Base-by-base conservation (phyloP, 306 rosid genomes). In the Canavalia gladiata region DNA sequence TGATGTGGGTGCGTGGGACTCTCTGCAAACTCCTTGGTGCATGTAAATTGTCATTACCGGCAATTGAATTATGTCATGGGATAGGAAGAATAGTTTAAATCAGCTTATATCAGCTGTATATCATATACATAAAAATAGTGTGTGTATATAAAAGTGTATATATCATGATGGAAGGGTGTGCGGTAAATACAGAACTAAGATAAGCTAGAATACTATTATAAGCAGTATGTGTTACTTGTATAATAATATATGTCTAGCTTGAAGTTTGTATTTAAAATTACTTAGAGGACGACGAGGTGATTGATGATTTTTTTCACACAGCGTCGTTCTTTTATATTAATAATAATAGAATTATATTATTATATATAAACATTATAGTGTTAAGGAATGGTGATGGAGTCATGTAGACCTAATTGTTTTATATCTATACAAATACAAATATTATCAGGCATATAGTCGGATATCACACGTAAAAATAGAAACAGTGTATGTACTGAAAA, bases 1-100 rank as follows among this genome's bases (percentile, higher is more conserved):
- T 10, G 93, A 86, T 34, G 88, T 80, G 5, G 74, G 25, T 87
- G 79, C 55, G 8, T 85, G 89, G 92, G 95, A 90, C 59, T 5
- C 90, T 2, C 25, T 80, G 13, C 94, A 85, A 5, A 84, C 90
- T 50, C 85, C 87, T 1, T 89, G 92, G 96, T 86, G 97, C 92
- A 80, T 83, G 86, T 90, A 69, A 33, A 18, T 9, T 11, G 34
- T 18, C 25, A 18, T 18, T 18, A 18, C 0, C 9, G 4, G 2
- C 11, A 41, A 65, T 2, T n/a, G 6, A 42, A 35, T 47, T 31
- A 3, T 31, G 6, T 64, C 42, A 2, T 31, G 4, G 1, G 25
- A 35, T 41, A 37, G 4, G 7, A 58, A 18, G 25, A 18, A 18
- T 18, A 18, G 25, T 18, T 18, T 18, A 18, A 18, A 18, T 18